A percentile compares a stretch with the other conserved stretches of the same genome.
Evolutionary conservation across 2,329 filamentous ascomycete genomes (phyloP).

Genomic region (Didymella exigua): DNA sequence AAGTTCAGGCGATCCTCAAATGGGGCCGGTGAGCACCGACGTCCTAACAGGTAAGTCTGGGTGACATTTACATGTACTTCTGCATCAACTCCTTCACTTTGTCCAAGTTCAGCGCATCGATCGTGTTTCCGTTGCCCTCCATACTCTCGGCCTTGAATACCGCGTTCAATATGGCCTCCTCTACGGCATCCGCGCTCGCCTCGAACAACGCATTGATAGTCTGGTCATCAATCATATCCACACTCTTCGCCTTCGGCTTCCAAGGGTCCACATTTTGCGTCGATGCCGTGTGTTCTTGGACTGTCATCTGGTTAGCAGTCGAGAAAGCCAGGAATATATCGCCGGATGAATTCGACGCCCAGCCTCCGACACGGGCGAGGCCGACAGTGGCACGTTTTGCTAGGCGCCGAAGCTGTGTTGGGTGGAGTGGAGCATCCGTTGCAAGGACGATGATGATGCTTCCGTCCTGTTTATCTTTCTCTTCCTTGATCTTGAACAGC

Average conservation of each 20-base stretch:
- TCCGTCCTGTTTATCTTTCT: slow-evolving; percentile 62
- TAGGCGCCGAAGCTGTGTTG: slow-evolving; percentile 62
- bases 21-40: not conserved
- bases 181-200: slow-evolving; percentile 65
- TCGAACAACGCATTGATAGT: slow-evolving; percentile 67
- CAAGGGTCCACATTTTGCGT: slow-evolving; percentile 37
- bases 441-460: slow-evolving; percentile 68
- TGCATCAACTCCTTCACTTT: slow-evolving; percentile 46
- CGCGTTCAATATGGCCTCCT: slow-evolving; percentile 70
- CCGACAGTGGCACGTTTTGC: slow-evolving; percentile 68
- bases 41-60: not conserved
- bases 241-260: slow-evolving; percentile 50
- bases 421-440: slow-evolving; percentile 66
- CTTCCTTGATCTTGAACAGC: slow-evolving; percentile 36
- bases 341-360: slow-evolving; percentile 66
- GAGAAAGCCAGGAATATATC: slow-evolving; percentile 73
- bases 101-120: slow-evolving; percentile 43
- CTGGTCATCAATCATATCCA: slow-evolving; percentile 61
- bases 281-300: slow-evolving; percentile 47
- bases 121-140: slow-evolving; percentile 58
- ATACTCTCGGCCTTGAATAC: slow-evolving; percentile 66
- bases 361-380: slow-evolving; percentile 64
- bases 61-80: slow-evolving; percentile 36
- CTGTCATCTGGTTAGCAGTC: slow-evolving; percentile 60
- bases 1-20: not conserved